These are phyloP conservation scores for Podila epicladia DNA, from an alignment of 192 early-diverging fungal genomes.

Conservation along the genomic window DNA sequence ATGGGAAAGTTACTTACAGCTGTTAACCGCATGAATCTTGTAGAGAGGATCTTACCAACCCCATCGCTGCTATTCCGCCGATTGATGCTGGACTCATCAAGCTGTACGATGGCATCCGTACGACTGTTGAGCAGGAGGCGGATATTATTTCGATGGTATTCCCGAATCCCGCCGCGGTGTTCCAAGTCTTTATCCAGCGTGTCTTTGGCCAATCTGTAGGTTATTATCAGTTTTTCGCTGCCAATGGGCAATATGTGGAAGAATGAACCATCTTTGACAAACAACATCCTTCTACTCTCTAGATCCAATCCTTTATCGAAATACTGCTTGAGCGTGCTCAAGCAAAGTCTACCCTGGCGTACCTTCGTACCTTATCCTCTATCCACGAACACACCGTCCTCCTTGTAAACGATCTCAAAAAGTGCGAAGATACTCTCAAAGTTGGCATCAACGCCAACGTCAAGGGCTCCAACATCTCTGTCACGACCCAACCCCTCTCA, in stretches of 20 bases:
- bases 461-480: conserved; percentile 53
- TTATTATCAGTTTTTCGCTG: not conserved
- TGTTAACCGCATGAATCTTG: conserved; percentile 5
- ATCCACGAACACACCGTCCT: conserved; percentile 78
- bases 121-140: conserved; percentile 88
- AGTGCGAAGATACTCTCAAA: conserved; percentile 71
- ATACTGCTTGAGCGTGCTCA: conserved; percentile 76
- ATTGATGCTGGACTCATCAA: conserved; percentile 76
- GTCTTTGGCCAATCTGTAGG: conserved; percentile 95
- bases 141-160: conserved; percentile 94
- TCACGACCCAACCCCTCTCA: conserved; percentile 64
- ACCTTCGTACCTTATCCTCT: conserved; percentile 79
- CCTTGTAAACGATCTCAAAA: conserved; percentile 80
- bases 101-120: conserved; percentile 86
- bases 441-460: conserved; percentile 57
- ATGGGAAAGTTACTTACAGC: not conserved
- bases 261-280: not conserved
- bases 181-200: conserved; percentile 94
- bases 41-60: conserved; percentile 61
- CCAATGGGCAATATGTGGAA: not conserved
- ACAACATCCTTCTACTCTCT: not conserved
- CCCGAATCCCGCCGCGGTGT: conserved; percentile 87
- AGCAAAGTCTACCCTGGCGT: conserved; percentile 76
- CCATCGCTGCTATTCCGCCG: conserved; percentile 63
- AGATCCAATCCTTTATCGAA: conserved; percentile 93